Evolutionary conservation across 495 filamentous ascomycete genomes (phyloP).

Genomic region (Daldinia loculata): DNA sequence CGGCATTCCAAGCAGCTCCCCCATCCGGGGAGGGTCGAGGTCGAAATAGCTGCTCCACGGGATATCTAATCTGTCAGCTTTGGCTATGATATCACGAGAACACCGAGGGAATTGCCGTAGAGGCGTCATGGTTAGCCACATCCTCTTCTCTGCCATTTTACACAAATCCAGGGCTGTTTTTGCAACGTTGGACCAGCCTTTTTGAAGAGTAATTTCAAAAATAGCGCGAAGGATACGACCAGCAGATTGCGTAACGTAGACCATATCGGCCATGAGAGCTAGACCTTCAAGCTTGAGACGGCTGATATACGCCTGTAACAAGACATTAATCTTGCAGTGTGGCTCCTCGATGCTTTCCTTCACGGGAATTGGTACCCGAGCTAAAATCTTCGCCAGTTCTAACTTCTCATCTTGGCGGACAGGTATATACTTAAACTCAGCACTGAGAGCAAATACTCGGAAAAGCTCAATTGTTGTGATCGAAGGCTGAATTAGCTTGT

Average conservation of each 20-base stretch:
- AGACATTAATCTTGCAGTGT: slow-evolving; percentile 98
- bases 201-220: slow-evolving; percentile 95
- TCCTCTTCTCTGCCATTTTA: slow-evolving; percentile 99
- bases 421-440: slow-evolving; percentile 99
- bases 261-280: slow-evolving; percentile 97
- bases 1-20: slow-evolving; percentile 90
- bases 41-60: slow-evolving; percentile 95
- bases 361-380: slow-evolving; percentile 90
- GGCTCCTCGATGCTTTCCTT: slow-evolving; percentile 98
- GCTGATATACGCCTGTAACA: slow-evolving; percentile 96
- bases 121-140: slow-evolving; percentile 99
- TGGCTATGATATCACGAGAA: slow-evolving; percentile 84
- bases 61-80: slow-evolving; percentile 93
- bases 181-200: slow-evolving; percentile 93
- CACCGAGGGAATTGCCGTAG: slow-evolving; percentile 88
- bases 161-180: slow-evolving; percentile 93
- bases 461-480: slow-evolving; percentile 94
- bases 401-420: slow-evolving; percentile 97
- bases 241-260: slow-evolving; percentile 98
- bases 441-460: slow-evolving; percentile 95
- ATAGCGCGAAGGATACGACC: slow-evolving; percentile 95
- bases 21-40: slow-evolving; percentile 95
- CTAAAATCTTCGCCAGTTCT: slow-evolving; percentile 90
- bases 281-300: slow-evolving; percentile 92
- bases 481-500: slow-evolving; percentile 91